Evolutionary conservation across 768 basidiomycete genomes (phyloP).

Genomic region (Sporobolomyces pararoseus): DNA sequence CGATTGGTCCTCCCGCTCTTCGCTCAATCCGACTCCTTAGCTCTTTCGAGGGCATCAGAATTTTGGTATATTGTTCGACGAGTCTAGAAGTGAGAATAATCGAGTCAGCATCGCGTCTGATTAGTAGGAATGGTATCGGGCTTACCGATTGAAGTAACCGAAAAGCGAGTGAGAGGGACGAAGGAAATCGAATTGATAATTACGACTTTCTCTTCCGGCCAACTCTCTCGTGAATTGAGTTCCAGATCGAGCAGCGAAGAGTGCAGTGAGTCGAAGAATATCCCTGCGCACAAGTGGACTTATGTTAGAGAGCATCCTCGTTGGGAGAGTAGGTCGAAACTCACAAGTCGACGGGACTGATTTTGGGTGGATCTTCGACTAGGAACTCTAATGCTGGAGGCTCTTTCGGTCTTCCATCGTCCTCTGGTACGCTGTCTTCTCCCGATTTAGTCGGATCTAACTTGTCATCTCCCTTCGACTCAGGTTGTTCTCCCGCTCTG

Average conservation of each 20-base stretch:
- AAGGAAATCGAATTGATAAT: constrained; percentile 97
- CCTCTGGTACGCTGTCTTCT: constrained; percentile 56
- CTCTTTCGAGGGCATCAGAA: constrained; percentile 77
- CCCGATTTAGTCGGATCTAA: constrained; percentile 20
- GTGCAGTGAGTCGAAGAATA: constrained; percentile 90
- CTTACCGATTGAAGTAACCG: constrained; percentile 82
- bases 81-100: constrained; percentile 50
- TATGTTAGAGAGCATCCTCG: too few species aligned
- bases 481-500: constrained; percentile 58
- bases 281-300: too few species aligned
- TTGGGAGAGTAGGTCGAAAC: too few species aligned
- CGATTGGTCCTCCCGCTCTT: constrained; percentile 53
- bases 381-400: constrained; percentile 79
- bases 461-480: constrained; percentile 32
- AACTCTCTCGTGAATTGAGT: constrained; percentile 77
- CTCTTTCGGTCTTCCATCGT: constrained; percentile 56
- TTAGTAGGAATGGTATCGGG: not conserved
- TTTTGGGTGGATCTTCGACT: constrained; percentile 71
- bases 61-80: constrained; percentile 90
- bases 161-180: constrained; percentile 93
- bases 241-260: constrained; percentile 90
- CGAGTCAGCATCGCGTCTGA: not conserved
- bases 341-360: constrained; percentile 84
- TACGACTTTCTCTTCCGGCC: constrained; percentile 81
- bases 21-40: constrained; percentile 66